Percentiles rank a stretch among this genome's conserved stretches.
Conservation (phyloP, 192 early-diverging fungal genomes). For the Backusella parvicylindrica region DNA sequence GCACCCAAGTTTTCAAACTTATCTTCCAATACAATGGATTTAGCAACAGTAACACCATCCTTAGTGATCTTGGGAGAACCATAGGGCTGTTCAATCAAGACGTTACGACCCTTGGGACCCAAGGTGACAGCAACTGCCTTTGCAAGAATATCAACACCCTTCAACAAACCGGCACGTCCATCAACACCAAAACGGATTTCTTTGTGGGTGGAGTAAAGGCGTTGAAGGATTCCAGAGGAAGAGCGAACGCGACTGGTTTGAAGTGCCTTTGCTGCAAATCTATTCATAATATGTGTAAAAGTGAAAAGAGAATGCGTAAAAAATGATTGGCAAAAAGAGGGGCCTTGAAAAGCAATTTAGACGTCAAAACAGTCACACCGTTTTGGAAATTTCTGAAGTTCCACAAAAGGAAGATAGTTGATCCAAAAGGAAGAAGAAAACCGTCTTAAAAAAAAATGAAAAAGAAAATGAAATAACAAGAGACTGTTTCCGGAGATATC, state of each 20-base stretch:
- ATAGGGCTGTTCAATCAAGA: constrained; percentile 96
- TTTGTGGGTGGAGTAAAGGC: constrained; percentile 87
- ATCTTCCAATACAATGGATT: constrained; percentile 93
- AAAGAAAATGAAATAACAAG: too few relatives aligned
- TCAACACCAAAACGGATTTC: constrained; percentile 95
- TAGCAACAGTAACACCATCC: constrained; percentile 99
- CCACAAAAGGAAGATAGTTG: too few relatives aligned
- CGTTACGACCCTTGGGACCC: constrained; percentile 98
- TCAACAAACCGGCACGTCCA: constrained; percentile 84
- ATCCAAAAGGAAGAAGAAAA: too few relatives aligned
- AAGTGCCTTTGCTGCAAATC: constrained; percentile 26
- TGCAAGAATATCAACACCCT: constrained; percentile 94
- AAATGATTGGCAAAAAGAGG: background rate
- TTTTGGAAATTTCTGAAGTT: background rate
- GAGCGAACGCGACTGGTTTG: constrained; percentile 2
- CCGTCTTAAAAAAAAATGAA: too few relatives aligned
- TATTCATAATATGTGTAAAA: constrained; percentile 16
- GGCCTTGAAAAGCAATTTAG: background rate
- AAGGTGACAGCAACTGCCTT: constrained; percentile 98
- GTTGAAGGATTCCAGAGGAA: constrained; percentile 28
- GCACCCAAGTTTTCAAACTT: constrained; percentile 99
- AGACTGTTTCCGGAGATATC: too few relatives aligned
- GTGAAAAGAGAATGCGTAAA: background rate
- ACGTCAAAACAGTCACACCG: background rate
- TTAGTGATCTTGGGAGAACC: constrained; percentile 99